Evolutionary conservation across 139 green algal genomes (phyloP).

Genomic region (Mychonastes homosphaera): DNA sequence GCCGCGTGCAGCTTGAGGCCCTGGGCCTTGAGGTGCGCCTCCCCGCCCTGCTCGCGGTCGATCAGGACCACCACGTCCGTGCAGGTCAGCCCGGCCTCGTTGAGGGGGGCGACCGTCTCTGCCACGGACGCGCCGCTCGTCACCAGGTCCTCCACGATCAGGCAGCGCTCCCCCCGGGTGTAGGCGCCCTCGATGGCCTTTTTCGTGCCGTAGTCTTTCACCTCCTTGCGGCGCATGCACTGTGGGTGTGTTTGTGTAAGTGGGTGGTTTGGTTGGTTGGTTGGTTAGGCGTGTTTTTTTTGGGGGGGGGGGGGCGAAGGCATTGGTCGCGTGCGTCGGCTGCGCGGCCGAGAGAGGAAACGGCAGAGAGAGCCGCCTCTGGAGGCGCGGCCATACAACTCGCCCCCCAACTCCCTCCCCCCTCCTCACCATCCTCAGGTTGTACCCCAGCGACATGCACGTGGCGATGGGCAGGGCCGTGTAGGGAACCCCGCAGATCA

Average conservation of each 20-base stretch:
- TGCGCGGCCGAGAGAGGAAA: no score
- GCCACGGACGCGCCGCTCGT: conserved; percentile 89
- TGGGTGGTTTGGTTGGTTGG: no score
- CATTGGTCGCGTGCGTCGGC: no score
- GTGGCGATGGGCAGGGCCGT: conserved; percentile 98
- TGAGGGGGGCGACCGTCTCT: conserved; percentile 89
- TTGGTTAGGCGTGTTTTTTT: no score
- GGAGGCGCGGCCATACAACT: conserved; percentile 29
- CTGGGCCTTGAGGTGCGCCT: conserved; percentile 52
- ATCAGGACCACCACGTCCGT: conserved; percentile 95
- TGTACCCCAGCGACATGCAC: conserved; percentile 79
- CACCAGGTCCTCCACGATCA: conserved; percentile 98
- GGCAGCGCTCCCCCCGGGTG: conserved; percentile 70
- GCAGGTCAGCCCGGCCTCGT: conserved; percentile 50
- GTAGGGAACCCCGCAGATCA: conserved; percentile 98
- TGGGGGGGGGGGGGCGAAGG: no score
- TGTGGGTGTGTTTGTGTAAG: no score
- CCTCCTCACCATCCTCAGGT: conserved; percentile 86
- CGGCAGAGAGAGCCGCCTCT: not conserved
- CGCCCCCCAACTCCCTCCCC: conserved; percentile 18
- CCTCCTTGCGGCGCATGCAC: conserved; percentile 91
- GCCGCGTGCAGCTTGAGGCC: conserved; percentile 72
- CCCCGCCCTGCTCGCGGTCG: conserved; percentile 93
- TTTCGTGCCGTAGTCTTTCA: conserved; percentile 92
- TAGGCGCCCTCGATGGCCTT: conserved; percentile 98